Conservation (phyloP, 1,139 yeast species). For the Blastobotrys indianensis region DNA sequence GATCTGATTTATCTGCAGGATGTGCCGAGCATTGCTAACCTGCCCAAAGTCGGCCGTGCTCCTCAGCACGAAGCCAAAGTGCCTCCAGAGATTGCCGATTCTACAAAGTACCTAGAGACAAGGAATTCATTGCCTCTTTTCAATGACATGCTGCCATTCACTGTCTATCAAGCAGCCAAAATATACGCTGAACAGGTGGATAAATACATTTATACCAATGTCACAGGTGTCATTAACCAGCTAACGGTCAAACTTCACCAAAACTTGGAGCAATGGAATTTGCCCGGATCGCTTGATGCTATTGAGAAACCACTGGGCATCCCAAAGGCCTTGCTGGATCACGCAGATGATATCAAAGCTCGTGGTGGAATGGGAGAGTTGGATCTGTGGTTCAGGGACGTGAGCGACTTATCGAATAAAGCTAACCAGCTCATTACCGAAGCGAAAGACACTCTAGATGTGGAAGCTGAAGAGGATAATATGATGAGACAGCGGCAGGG, state of each 20-base stretch:
- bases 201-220: constrained; percentile 45
- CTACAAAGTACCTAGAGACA: constrained; percentile 16
- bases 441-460: constrained; percentile 42
- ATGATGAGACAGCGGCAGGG: constrained; percentile 46
- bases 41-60: constrained; percentile 45
- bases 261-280: constrained; percentile 25
- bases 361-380: constrained; percentile 49
- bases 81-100: constrained; percentile 32
- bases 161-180: constrained; percentile 59
- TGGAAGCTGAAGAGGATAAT: constrained; percentile 55
- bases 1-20: constrained; percentile 67
- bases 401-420: constrained; percentile 40
- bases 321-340: constrained; percentile 52
- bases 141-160: constrained; percentile 56
- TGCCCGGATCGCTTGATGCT: constrained; percentile 63
- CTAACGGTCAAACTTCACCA: constrained; percentile 45
- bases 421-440: constrained; percentile 40
- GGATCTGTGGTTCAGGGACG: constrained; percentile 42
- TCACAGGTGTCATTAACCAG: constrained; percentile 48
- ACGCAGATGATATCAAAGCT: constrained; percentile 49
- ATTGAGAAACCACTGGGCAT: constrained; percentile 57
- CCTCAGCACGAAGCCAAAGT: constrained; percentile 47
- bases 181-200: constrained; percentile 66
- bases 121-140: constrained; percentile 38
- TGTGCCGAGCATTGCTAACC: constrained; percentile 46